Evolutionary conservation across 2,329 filamentous ascomycete species (phyloP).

Genomic region (Myriosclerotinia curreyana): DNA sequence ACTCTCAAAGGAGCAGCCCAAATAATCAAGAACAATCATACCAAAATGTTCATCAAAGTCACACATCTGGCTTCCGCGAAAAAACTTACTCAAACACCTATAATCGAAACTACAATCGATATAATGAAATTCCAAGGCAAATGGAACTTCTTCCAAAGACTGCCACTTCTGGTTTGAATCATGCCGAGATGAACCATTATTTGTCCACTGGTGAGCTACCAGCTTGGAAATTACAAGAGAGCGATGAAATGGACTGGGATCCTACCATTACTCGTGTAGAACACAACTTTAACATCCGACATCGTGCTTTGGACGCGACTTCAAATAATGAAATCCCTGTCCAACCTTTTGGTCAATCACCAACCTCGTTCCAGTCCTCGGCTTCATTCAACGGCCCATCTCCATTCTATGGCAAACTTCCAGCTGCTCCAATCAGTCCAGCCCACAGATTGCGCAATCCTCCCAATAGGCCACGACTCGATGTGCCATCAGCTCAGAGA

Average conservation of each 20-base stretch:
- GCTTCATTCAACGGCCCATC: slow-evolving; percentile 22
- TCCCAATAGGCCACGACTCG: slow-evolving; percentile 53
- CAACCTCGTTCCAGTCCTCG: not conserved
- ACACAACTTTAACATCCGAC: slow-evolving; percentile 42
- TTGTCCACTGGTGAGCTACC: slow-evolving; percentile 21
- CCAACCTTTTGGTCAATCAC: slow-evolving; percentile 29
- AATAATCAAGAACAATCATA: not conserved
- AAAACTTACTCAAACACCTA: not conserved
- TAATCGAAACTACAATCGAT: slow-evolving; percentile 3
- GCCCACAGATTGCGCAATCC: slow-evolving; percentile 62
- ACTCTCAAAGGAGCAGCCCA: not conserved
- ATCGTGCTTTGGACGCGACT: slow-evolving; percentile 53
- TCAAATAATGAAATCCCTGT: slow-evolving; percentile 42
- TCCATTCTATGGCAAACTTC: slow-evolving; percentile 69
- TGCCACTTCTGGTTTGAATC: slow-evolving; percentile 20
- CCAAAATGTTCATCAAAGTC: slow-evolving; percentile 2
- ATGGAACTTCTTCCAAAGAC: slow-evolving; percentile 29
- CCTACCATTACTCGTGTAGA: slow-evolving; percentile 18
- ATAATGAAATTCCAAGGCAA: slow-evolving; percentile 2
- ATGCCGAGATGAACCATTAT: slow-evolving; percentile 21
- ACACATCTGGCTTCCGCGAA: not conserved
- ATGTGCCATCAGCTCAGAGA: slow-evolving; percentile 45
- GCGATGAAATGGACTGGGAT: slow-evolving; percentile 68
- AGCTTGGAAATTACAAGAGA: slow-evolving; percentile 2
- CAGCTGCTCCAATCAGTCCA: slow-evolving; percentile 64